Conservation (phyloP, 352 stramenopile genomes). For the Phytopythium delawarense region DNA sequence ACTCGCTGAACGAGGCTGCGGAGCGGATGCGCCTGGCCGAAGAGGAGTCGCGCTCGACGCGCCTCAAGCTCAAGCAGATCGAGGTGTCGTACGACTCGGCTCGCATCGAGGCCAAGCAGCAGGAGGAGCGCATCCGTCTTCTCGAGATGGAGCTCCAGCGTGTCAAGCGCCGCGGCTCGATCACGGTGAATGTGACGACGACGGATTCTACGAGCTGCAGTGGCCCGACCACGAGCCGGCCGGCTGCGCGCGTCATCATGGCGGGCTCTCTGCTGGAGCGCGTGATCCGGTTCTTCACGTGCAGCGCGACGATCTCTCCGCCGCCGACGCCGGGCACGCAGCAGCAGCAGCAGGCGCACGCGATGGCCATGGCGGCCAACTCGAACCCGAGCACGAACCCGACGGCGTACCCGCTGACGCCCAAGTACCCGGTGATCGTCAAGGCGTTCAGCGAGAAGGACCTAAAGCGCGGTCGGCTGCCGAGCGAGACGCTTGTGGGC, state of each 20-base stretch:
- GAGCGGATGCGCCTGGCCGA: slow-evolving; percentile 33
- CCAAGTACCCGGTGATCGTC: slow-evolving; percentile 30
- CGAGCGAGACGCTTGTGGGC: slow-evolving; percentile 25
- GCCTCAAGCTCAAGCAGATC: slow-evolving; percentile 50
- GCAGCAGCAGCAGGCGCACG: slow-evolving; percentile 2
- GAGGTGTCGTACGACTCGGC: slow-evolving; percentile 52
- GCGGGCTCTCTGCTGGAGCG: slow-evolving; percentile 48
- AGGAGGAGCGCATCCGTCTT: slow-evolving; percentile 48
- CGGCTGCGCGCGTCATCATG: slow-evolving; percentile 8
- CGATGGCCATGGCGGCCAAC: slow-evolving; percentile 14
- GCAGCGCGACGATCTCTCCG: slow-evolving; percentile 49
- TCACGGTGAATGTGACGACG: slow-evolving; percentile 7
- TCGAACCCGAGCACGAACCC: slow-evolving; percentile 17
- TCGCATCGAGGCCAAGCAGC: slow-evolving; percentile 48
- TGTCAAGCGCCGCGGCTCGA: slow-evolving; percentile 18
- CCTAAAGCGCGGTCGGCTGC: slow-evolving; percentile 18
- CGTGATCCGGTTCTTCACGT: slow-evolving; percentile 85
- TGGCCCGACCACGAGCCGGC: background rate
- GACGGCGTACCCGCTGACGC: slow-evolving; percentile 24
- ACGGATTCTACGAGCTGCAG: slow-evolving; percentile 3
- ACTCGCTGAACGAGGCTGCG: slow-evolving; percentile 32
- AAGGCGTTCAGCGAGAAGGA: slow-evolving; percentile 23
- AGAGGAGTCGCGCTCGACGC: slow-evolving; percentile 38
- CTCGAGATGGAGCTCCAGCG: slow-evolving; percentile 61
- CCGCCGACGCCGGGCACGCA: slow-evolving; percentile 32